phyloP scores from a whole-genome alignment of 495 filamentous ascomycete genomes.

The Trichocladium uniseriatum region DNA sequence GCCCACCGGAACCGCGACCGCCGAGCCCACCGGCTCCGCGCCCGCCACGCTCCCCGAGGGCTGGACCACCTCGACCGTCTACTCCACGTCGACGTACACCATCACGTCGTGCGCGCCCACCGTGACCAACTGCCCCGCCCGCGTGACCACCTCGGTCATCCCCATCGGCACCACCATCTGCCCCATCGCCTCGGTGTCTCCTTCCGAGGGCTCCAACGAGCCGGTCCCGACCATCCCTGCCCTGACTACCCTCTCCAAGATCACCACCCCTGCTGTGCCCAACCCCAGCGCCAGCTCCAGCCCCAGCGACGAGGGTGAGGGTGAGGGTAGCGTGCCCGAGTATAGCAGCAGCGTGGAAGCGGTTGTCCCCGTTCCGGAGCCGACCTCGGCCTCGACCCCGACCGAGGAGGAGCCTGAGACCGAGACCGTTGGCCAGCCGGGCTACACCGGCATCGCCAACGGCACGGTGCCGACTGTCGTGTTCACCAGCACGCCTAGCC shows the following conservation, averaged over 20 bases:
- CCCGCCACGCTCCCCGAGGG: conserved; percentile 27
- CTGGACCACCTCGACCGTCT: conserved; percentile 51
- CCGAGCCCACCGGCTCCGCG: conserved; percentile 23
- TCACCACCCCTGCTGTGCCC: neutral
- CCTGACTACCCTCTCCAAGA: conserved; percentile 1
- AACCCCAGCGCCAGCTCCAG: too few species aligned
- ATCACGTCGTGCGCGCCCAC: conserved; percentile 48
- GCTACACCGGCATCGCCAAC: neutral
- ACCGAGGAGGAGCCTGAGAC: too few species aligned
- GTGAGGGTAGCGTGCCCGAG: neutral
- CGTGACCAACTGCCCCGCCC: conserved; percentile 52
- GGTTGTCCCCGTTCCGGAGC: too few species aligned
- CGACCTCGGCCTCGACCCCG: too few species aligned
- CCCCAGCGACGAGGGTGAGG: neutral
- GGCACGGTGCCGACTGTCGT: conserved; percentile 1
- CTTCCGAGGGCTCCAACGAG: neutral
- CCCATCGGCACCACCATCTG: conserved; percentile 46
- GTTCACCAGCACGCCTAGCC: neutral
- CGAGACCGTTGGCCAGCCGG: too few species aligned
- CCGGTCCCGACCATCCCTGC: conserved; percentile 4
- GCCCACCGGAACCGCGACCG: conserved; percentile 1
- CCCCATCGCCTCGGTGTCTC: neutral
- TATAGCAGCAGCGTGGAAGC: neutral
- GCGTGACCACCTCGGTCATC: conserved; percentile 47
- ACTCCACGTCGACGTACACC: conserved; percentile 47